Percentiles rank a stretch among this genome's conserved stretches.
Conservation (phyloP, 1,139 yeast genomes). For the Geotrichum phurueaensis region DNA sequence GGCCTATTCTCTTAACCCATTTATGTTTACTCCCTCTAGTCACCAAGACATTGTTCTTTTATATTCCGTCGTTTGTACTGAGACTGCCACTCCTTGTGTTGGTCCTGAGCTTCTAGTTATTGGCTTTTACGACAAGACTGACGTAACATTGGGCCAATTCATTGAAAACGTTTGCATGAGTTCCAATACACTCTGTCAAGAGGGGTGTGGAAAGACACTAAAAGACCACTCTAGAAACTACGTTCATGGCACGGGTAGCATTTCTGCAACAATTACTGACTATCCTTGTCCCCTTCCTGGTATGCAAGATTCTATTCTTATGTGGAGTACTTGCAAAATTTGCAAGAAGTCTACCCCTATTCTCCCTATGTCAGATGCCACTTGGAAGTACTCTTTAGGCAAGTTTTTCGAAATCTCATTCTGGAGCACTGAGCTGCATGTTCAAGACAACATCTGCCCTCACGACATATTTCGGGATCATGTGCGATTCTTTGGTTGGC, state of each 20-base stretch:
- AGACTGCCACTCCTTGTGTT: slow-evolving; percentile 83
- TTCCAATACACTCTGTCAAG: slow-evolving; percentile 57
- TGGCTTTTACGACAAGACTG: slow-evolving; percentile 77
- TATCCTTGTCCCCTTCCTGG: slow-evolving; percentile 53
- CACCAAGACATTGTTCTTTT: slow-evolving; percentile 76
- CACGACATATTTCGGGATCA: slow-evolving; percentile 81
- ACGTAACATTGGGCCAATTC: slow-evolving; percentile 82
- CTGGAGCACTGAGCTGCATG: slow-evolving; percentile 53
- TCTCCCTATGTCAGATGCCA: slow-evolving; percentile 77
- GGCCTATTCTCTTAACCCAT: slow-evolving; percentile 44
- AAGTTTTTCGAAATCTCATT: slow-evolving; percentile 82
- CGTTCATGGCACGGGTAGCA: slow-evolving; percentile 81
- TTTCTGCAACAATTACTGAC: slow-evolving; percentile 69
- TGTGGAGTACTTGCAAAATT: slow-evolving; percentile 88
- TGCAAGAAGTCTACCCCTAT: slow-evolving; percentile 77
- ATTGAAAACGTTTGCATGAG: slow-evolving; percentile 76
- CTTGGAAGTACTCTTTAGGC: slow-evolving; percentile 90
- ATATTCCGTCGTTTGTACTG: slow-evolving; percentile 75
- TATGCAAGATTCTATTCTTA: slow-evolving; percentile 61
- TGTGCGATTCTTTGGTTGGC: slow-evolving; percentile 75
- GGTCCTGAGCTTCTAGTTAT: slow-evolving; percentile 82
- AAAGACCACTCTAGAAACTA: slow-evolving; percentile 79
- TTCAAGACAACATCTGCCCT: slow-evolving; percentile 53
- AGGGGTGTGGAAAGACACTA: slow-evolving; percentile 69
- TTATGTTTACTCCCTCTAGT: slow-evolving; percentile 54